phyloP scores from a whole-genome alignment of 1,284 basidiomycete species.

The Neotropicomus parvogracilis region DNA sequence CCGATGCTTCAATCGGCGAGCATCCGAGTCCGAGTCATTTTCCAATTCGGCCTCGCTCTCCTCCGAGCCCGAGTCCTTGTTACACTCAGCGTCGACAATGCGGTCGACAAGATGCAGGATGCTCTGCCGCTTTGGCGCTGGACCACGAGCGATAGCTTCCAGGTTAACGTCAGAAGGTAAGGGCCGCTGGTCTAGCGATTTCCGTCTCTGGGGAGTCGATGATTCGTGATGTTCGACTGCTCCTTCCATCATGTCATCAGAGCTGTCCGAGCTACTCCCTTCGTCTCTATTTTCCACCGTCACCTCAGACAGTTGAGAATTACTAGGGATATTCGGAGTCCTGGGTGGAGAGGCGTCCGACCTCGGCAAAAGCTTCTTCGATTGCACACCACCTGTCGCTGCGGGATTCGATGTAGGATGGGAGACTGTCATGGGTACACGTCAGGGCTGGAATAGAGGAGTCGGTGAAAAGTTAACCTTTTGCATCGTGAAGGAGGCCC shows the following conservation, averaged over 20 bases:
- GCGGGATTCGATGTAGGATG: background rate
- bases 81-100: slow-evolving; percentile 9
- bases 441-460: slow-evolving; percentile 2
- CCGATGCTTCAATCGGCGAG: slow-evolving; percentile 8
- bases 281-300: slow-evolving; percentile 33
- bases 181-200: slow-evolving; percentile 3
- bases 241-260: slow-evolving; percentile 20
- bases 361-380: background rate
- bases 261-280: slow-evolving; percentile 35
- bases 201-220: slow-evolving; percentile 2
- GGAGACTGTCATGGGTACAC: slow-evolving; percentile 2
- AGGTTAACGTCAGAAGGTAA: slow-evolving; percentile 37
- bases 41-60: slow-evolving; percentile 34
- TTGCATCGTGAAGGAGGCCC: slow-evolving; percentile 20
- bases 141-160: slow-evolving; percentile 48
- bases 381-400: background rate
- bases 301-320: slow-evolving; percentile 30
- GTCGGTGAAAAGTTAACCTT: slow-evolving; percentile 16
- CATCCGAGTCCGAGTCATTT: slow-evolving; percentile 27
- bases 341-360: background rate
- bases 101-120: slow-evolving; percentile 19
- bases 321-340: slow-evolving; percentile 21
- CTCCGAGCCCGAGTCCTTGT: slow-evolving; percentile 26
- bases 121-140: slow-evolving; percentile 27
- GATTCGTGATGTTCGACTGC: slow-evolving; percentile 5